Base-by-base conservation (phyloP, 768 basidiomycete species). In the Termitomyces sp. region DNA sequence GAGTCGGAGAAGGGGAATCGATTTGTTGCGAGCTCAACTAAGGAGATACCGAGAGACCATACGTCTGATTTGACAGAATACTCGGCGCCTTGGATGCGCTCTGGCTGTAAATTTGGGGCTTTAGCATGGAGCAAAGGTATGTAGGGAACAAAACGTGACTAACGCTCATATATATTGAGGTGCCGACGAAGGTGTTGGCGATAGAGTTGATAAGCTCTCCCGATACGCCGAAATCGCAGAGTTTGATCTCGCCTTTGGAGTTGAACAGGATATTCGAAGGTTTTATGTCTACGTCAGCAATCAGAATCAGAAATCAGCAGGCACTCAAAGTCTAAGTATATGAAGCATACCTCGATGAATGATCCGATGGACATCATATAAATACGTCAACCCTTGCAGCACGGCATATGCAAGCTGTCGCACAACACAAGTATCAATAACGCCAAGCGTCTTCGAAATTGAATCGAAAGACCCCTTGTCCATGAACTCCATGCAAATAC, bases 1-100 rank as follows among this genome's bases (percentile, higher is more conserved):
- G 84, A 84, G 65, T 92, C 87, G 48, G 91, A 84, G 75, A 98
- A 99, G n/a, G 97, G 97, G 80, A 99, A 99, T 22, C 94, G 88
- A 13, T 95, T 94, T 28, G 95, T 83, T 0, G 94, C 97, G 44
- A 99, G 85, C 74, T 99, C 97, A 69, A 98, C 94, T 42, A 98
- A 80, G 5, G 94, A 91, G 69, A 99, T 94, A 33, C 97, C 97
- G 49, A 98, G 83, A 0, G 96, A 98, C 97, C 97, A 99, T 6
- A 98, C 94, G 66, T 99, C 97, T 4, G 94, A 98, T 73, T 98
- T 98, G 74, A 99, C 95, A 32, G 94, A 94, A 72, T 99, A 98
- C 68, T 92, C 90, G 2, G 94, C 94, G 53, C 97, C 97, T 75
- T 98, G 94, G 73, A 99, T 98, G 57, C 97, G 94, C 69, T 98